phyloP scores from a whole-genome alignment of 2,329 filamentous ascomycete genomes.

The Dothistroma pini region DNA sequence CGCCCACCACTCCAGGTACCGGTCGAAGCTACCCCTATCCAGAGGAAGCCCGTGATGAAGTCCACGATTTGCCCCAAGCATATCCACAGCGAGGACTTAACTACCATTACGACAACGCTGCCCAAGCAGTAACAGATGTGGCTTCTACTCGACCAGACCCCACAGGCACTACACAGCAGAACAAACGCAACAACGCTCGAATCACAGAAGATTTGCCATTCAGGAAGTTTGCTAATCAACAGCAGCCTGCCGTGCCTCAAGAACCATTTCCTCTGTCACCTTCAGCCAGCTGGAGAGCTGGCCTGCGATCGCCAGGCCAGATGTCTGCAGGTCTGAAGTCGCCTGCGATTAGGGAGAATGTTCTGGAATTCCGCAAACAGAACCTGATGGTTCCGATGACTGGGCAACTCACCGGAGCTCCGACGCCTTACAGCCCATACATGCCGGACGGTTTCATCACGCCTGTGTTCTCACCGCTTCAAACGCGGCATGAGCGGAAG shows the following conservation, averaged over 20 bases:
- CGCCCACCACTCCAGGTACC: slow-evolving; percentile 34
- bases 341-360: slow-evolving; percentile 39
- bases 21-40: slow-evolving; percentile 18
- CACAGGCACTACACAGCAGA: slow-evolving; percentile 6
- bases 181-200: background rate
- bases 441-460: slow-evolving; percentile 74
- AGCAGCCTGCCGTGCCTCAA: background rate
- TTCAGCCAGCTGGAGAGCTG: background rate
- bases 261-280: background rate
- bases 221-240: background rate
- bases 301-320: background rate
- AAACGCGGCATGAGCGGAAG: slow-evolving; percentile 66
- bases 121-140: slow-evolving; percentile 17
- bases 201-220: background rate
- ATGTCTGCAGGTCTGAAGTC: slow-evolving; percentile 27
- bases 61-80: slow-evolving; percentile 26
- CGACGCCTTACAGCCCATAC: slow-evolving; percentile 73
- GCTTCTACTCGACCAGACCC: slow-evolving; percentile 18
- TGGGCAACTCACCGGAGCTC: slow-evolving; percentile 45
- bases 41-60: slow-evolving; percentile 22
- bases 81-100: slow-evolving; percentile 22
- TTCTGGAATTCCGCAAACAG: slow-evolving; percentile 1
- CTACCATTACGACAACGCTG: slow-evolving; percentile 15
- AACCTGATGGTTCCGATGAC: slow-evolving; percentile 17
- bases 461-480: slow-evolving; percentile 71